phyloP scores from a whole-genome alignment of 768 basidiomycete species.

The Russula brevipes region DNA sequence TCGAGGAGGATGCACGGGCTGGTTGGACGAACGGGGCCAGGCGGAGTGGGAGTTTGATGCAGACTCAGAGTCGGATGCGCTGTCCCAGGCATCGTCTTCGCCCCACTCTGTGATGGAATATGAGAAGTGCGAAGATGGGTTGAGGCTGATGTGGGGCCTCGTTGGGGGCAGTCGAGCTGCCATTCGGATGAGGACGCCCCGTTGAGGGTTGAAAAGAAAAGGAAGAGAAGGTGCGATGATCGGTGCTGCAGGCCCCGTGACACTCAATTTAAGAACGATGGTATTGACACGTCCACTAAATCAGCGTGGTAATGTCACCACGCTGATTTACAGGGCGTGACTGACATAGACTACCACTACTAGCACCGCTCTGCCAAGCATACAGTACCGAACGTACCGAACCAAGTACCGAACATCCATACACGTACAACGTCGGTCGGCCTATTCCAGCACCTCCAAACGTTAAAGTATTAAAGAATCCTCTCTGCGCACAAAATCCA shows the following conservation, averaged over 20 bases:
- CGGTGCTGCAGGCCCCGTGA: not conserved
- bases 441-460: not conserved
- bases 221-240: not conserved
- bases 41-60: constrained; percentile 11
- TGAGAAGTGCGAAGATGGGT: constrained; percentile 24
- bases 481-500: not conserved
- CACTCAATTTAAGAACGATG: not conserved
- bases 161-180: constrained; percentile 28
- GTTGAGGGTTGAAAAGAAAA: not conserved
- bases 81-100: constrained; percentile 36
- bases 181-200: constrained; percentile 1
- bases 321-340: constrained; percentile 8
- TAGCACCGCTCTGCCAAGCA: no score
- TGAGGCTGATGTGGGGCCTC: constrained; percentile 27
- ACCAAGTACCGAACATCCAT: not conserved
- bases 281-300: not conserved
- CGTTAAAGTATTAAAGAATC: not conserved
- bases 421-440: not conserved
- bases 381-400: no score
- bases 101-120: constrained; percentile 29
- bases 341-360: not conserved
- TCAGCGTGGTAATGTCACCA: constrained; percentile 11
- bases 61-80: constrained; percentile 31
- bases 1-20: constrained; percentile 6
- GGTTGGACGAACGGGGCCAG: constrained; percentile 20